Percentiles rank a stretch among this genome's conserved stretches.
Evolutionary conservation across 768 basidiomycete species (phyloP).

Genomic region (Boletus subparvulus): DNA sequence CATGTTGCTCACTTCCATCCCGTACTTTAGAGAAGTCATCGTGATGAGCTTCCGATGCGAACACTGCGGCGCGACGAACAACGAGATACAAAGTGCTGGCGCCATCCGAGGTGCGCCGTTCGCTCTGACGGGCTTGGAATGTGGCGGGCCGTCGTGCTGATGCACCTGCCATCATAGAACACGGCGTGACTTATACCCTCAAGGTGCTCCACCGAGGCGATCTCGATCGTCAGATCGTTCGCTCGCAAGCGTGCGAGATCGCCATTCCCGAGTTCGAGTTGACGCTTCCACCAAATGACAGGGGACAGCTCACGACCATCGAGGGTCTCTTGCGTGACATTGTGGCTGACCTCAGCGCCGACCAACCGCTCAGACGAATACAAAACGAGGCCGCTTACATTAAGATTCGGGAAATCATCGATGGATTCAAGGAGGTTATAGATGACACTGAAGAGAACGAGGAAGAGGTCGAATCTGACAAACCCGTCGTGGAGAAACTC

Average conservation of each 20-base stretch:
- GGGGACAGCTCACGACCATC: slow-evolving; percentile 94
- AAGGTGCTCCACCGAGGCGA: slow-evolving; percentile 72
- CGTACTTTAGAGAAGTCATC: slow-evolving; percentile 92
- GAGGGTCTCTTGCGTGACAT: slow-evolving; percentile 90
- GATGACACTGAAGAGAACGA: slow-evolving; percentile 55
- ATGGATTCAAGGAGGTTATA: slow-evolving; percentile 60
- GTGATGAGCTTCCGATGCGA: slow-evolving; percentile 97
- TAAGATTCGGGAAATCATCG: slow-evolving; percentile 77
- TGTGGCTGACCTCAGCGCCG: slow-evolving; percentile 70
- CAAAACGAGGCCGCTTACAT: slow-evolving; percentile 70
- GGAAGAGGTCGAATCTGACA: slow-evolving; percentile 20
- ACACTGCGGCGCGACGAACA: slow-evolving; percentile 85
- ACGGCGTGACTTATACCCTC: slow-evolving; percentile 80
- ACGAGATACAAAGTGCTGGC: slow-evolving; percentile 92
- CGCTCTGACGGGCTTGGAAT: background rate
- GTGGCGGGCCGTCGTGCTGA: background rate
- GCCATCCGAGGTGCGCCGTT: slow-evolving; percentile 69
- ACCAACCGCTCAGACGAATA: slow-evolving; percentile 81
- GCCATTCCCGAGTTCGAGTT: slow-evolving; percentile 85
- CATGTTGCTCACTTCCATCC: slow-evolving; percentile 88
- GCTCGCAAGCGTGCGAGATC: slow-evolving; percentile 80
- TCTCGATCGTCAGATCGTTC: slow-evolving; percentile 90
- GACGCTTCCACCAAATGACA: slow-evolving; percentile 76
- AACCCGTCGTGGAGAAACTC: slow-evolving; percentile 32
- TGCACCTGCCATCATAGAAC: slow-evolving; percentile 46